phyloP scores from a whole-genome alignment of 176 grass and related monocot genomes.

The Musa schizocarpa region DNA sequence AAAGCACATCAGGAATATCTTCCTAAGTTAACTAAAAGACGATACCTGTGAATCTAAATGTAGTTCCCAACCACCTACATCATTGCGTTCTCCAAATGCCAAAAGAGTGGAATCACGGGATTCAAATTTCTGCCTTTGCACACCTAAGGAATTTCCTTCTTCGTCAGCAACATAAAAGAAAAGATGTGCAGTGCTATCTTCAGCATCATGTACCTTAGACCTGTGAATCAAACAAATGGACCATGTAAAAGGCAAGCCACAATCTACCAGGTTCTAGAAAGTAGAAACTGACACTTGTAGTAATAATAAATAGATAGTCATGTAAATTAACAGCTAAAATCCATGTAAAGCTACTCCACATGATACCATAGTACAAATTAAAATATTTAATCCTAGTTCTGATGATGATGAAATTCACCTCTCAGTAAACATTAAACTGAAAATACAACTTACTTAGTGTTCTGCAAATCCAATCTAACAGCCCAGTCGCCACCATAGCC shows the following conservation, averaged over 20 bases:
- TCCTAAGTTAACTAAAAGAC: no score
- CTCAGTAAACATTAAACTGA: neutral
- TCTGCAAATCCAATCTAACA: conserved; percentile 51
- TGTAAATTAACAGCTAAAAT: neutral
- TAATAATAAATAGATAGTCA: neutral
- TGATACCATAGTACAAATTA: neutral
- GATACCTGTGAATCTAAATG: conserved; percentile 68
- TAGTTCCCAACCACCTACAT: conserved; percentile 74
- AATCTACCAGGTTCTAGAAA: neutral
- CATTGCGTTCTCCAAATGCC: conserved; percentile 59
- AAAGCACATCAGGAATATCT: no score
- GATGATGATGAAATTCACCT: neutral
- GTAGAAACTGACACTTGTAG: neutral
- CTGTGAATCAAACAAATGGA: conserved; percentile 23
- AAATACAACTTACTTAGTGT: conserved; percentile 33
- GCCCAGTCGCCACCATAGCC: conserved; percentile 92
- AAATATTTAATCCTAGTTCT: neutral
- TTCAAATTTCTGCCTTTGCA: conserved; percentile 36
- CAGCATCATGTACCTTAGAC: conserved; percentile 43
- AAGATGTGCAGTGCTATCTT: conserved; percentile 53
- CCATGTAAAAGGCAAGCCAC: neutral
- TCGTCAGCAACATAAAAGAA: conserved; percentile 94
- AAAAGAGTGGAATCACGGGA: conserved; percentile 60
- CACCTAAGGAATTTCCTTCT: conserved; percentile 54
- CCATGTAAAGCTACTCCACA: neutral